Evolutionary conservation across 805 yeast species (phyloP), one percentile per base, ranked within the genome.

Genomic region (Isabelozyma gotoi): DNA sequence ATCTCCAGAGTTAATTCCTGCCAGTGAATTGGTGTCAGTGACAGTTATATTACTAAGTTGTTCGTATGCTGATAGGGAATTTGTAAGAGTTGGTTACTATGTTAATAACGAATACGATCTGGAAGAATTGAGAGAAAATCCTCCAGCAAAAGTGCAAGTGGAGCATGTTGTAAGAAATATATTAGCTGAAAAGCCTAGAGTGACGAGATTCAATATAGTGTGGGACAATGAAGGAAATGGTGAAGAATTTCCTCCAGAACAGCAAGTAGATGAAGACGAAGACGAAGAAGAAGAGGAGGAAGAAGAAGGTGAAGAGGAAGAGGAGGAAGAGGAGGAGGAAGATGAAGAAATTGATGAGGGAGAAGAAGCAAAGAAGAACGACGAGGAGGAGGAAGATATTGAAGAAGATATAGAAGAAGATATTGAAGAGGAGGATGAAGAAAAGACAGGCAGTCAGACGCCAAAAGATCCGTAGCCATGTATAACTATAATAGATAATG

Each of bases 81-180:
- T 94, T 70, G 99, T 94, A 2, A 75, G 98, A 47, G 99, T 94
- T 4, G 99, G 99, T 0, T 94, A 94, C 68, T 94, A 94, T 59
- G 99, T 94, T 46, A 94, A 94, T 68, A 94, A 94, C 66, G 99
- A 94, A 59, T 94, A 94, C 57, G 97, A 92, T 59, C 75, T 84
- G 12, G 98, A 92, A 60, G 98, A 94, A 55, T 68, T 94, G 56
- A 77, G 97, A 44, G 96, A 90, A 59, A 88, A 87, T 51, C 97
- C 97, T 1, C 98, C 98, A 2, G 80, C 84, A 2, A 88, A 90
- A 59, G 97, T 92, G 1, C 96, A 88, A 57, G 90, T 92, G 3
- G 96, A 89, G 45, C 94, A 87, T 57, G 96, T 94, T 33, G 96
- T 88, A 20, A 80, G 99, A 59, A 94, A 92, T 65, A 87, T 94